Evolutionary conservation across 176 grass and related monocot species (phyloP).

Genomic region (Rhipidocladum racemiflorum): DNA sequence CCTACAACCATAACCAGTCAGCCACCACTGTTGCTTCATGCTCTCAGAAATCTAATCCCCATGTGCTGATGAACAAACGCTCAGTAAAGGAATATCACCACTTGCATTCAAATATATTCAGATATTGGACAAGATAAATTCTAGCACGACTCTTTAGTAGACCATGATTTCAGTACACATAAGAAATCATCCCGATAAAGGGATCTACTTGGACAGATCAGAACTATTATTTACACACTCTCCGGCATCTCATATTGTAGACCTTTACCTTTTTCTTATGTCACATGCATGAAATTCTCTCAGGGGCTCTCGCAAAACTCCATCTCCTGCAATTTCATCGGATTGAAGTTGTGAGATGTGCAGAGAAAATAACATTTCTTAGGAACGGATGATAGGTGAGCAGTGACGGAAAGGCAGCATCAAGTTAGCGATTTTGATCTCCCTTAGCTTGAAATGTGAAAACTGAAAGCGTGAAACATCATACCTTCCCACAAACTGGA

Average conservation of each 20-base stretch:
- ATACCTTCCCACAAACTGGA: constrained; percentile 84
- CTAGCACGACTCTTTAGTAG: background rate
- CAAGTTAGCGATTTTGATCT: background rate
- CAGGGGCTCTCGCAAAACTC: constrained; percentile 84
- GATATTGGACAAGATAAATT: constrained; percentile 9
- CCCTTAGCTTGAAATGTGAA: constrained; percentile 8
- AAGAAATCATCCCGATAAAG: constrained; percentile 23
- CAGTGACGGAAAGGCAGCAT: background rate
- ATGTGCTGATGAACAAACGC: background rate
- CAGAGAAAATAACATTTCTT: background rate
- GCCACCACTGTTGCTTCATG: background rate
- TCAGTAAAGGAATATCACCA: background rate
- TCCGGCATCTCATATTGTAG: constrained; percentile 23
- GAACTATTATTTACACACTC: constrained; percentile 57
- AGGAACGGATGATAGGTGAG: background rate
- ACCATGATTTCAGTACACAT: constrained; percentile 22
- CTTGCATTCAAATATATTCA: background rate
- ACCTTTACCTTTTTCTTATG: constrained; percentile 9
- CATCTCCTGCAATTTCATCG: constrained; percentile 62
- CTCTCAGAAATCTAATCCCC: background rate
- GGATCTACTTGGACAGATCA: constrained; percentile 6
- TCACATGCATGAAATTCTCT: constrained; percentile 11
- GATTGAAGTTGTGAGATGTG: background rate
- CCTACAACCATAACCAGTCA: background rate
- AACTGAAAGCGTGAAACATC: background rate